phyloP scores from a whole-genome alignment of 495 filamentous ascomycete genomes.

The Tuber melanosporum region DNA sequence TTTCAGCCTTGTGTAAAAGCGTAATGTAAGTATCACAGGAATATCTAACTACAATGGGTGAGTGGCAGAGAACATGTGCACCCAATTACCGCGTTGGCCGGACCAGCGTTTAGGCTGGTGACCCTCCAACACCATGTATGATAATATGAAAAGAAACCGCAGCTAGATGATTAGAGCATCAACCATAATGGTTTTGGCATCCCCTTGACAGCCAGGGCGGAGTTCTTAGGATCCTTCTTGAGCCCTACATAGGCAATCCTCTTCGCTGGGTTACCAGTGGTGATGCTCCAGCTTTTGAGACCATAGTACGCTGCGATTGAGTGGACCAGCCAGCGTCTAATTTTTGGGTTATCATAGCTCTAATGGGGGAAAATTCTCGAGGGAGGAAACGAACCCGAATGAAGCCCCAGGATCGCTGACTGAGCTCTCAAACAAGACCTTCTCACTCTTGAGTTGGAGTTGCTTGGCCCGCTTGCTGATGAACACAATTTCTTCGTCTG shows the following conservation, averaged over 20 bases:
- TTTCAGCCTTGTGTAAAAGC: not conserved
- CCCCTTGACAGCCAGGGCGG: not conserved
- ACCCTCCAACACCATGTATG: not conserved
- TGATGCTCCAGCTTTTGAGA: slow-evolving; percentile 74
- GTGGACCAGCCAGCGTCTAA: slow-evolving; percentile 87
- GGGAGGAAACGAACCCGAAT: slow-evolving; percentile 63
- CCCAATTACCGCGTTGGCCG: not conserved
- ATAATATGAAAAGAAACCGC: not conserved
- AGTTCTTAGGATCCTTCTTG: slow-evolving; percentile 42
- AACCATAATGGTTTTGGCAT: slow-evolving; percentile 35
- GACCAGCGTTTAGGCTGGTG: not conserved
- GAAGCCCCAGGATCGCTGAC: slow-evolving; percentile 66
- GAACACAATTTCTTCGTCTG: slow-evolving; percentile 71
- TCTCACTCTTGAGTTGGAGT: slow-evolving; percentile 48
- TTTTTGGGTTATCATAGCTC: slow-evolving; percentile 36
- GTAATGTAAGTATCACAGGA: not conserved
- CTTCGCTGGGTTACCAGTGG: slow-evolving; percentile 64
- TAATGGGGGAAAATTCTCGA: slow-evolving; percentile 11
- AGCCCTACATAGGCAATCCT: slow-evolving; percentile 88
- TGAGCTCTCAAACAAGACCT: slow-evolving; percentile 70
- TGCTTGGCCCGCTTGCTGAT: slow-evolving; percentile 52
- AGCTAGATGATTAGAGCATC: slow-evolving; percentile 23
- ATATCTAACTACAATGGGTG: not conserved
- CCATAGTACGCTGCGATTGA: slow-evolving; percentile 90
- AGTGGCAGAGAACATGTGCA: not conserved